These are phyloP conservation scores for Pinus taeda DNA, from an alignment of 75 land plant genomes.

Conservation along the genomic window DNA sequence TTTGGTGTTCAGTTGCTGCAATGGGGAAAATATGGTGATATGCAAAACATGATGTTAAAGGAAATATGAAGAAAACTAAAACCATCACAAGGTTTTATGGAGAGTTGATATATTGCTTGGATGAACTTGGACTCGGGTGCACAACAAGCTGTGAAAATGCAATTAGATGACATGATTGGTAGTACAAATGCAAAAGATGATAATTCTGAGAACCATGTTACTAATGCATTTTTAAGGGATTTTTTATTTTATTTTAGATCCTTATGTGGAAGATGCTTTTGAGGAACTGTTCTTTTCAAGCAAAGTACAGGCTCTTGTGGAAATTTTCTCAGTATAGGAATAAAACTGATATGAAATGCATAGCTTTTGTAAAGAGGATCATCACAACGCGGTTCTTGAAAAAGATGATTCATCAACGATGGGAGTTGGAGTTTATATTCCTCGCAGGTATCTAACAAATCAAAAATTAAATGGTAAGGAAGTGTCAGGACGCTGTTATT, in stretches of 20 bases:
- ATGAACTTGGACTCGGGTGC: conserved; percentile 70
- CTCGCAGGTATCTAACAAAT: too few species aligned
- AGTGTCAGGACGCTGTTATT: too few species aligned
- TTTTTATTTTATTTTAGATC: background rate
- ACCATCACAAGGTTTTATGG: conserved; percentile 41
- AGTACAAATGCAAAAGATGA: conserved; percentile 2
- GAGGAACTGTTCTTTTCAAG: conserved; percentile 57
- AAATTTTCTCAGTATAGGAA: conserved; percentile 45
- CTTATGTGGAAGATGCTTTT: conserved; percentile 15
- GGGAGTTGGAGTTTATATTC: too few species aligned
- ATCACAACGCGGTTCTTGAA: conserved; percentile 65
- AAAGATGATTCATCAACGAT: conserved; percentile 33
- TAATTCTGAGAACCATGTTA: background rate
- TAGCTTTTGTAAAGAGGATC: conserved; percentile 89
- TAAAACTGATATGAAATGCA: conserved; percentile 59
- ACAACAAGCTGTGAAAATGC: conserved; percentile 15
- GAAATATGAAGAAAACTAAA: conserved; percentile 20
- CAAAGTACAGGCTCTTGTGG: conserved; percentile 44
- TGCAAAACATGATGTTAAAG: conserved; percentile 20
- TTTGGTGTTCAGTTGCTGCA: conserved; percentile 13
- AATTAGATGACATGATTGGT: background rate
- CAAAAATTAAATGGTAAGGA: too few species aligned
- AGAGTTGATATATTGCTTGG: conserved; percentile 52
- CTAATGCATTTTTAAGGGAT: conserved; percentile 4
- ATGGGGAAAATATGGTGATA: conserved; percentile 11